These are phyloP conservation scores for rapeseed (Brassica napus) DNA, from an alignment of 345 rosid species.

Conservation along the genomic window Da-Ae NC_063440.1:18933001-18933500, in stretches of 20 bases:
- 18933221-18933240: constrained; percentile 92
- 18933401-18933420: too few species aligned
- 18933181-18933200: constrained; percentile 82
- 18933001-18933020: constrained; percentile 89
- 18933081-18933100: constrained; percentile 92
- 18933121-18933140: constrained; percentile 86
- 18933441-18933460: too few species aligned
- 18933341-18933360: too few species aligned
- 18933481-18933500: too few species aligned
- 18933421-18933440: too few species aligned
- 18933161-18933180: constrained; percentile 79
- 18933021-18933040: constrained; percentile 88
- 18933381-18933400: too few species aligned
- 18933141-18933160: constrained; percentile 85
- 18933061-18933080: constrained; percentile 68
- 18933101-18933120: constrained; percentile 93
- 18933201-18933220: constrained; percentile 72
- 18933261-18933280: background rate
- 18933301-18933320: background rate
- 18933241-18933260: constrained; percentile 59
- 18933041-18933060: constrained; percentile 76
- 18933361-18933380: too few species aligned
- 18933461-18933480: too few species aligned
- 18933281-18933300: background rate
- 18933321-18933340: too few species aligned